Evolutionary conservation across 768 basidiomycete genomes (phyloP), one percentile per base, ranked within the genome.

Genomic region (Ramaria sp.): DNA sequence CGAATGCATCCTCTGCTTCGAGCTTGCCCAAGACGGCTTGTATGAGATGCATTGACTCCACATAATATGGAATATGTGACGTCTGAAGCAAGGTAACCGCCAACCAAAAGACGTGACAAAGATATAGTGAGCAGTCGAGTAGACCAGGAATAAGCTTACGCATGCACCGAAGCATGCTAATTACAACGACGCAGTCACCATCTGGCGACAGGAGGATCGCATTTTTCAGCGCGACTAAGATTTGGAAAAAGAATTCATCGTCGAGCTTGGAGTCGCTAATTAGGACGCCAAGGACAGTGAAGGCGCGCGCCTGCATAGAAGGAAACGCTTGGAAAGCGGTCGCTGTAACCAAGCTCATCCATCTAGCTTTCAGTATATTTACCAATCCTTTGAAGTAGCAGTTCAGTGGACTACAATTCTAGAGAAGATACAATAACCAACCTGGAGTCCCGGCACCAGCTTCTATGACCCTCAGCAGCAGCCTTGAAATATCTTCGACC

Each of bases 201-300:
- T 78, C 80, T n/a, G 42, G 42, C n/a, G 83, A 77, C 62, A 83
- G 81, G 9, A 70, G 67, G n/a, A 95, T 71, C 0, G 86, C 85
- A 0, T 78, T 83, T 61, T 79, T 81, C 68, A 94, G 83, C 0
- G 92, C 90, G 7, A 93, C 87, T 7, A 94, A 79, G 69, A 94
- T 91, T 66, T 96, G 92, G 63, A 94, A 94, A 52, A 95, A 73
- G 60, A 93, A 81, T 65, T 95, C 93, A 59, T 94, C 92, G 61
- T 96, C 92, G 43, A 93, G 86, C 22, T 91, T 88, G 3, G 27
- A 27, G 2, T 84, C 78, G 2, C 79, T 80, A 13, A 88, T 84
- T 15, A 94, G 76, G n/a, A 78, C 76, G 2, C 88, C 88, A 7
- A 96, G 78, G 2, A 86, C 82, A 24, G 87, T 79, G 68, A 94